Base-by-base conservation (phyloP, 2,329 filamentous ascomycete species). In the Sporothrix inflata region DNA sequence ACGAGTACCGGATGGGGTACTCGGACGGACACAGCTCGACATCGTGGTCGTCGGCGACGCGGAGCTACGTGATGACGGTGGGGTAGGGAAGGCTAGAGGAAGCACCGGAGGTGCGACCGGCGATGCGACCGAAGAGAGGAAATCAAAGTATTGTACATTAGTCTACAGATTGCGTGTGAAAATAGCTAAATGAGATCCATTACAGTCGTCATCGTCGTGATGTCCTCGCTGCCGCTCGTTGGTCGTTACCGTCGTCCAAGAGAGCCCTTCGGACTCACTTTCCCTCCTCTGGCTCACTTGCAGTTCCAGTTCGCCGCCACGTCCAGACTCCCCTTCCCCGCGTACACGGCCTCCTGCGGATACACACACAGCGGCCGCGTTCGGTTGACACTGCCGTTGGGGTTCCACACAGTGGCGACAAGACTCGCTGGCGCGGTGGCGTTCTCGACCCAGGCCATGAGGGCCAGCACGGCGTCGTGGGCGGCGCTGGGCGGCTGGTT, bases 311-410 rank as follows among this genome's bases (percentile, higher is more conserved):
- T 79, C 34, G 74, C 74, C 7, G 78, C 73, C 47, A 74, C 34
- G 53, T 77, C 77, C 45, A 74, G 72, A 74, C 82, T 79, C 2
- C 79, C 80, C 3, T 38, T 61, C 8, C 78, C 77, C 8, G 74
- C 72, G 71, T 80, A 83, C 76, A 21, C 79, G 75, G 78, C 73
- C 60, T 77, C 75, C 70, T 76, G 75, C 9, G 78, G 77, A 65
- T 74, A 80, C 53, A 78, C 78, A 76, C 85, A 86, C 60, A 86
- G 77, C 30, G 79, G 79, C 61, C 84, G 78, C 72, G 79, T 79
- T 66, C 83, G 83, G 53, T 79, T 73, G 4, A 85, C 77, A 14
- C 21, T 27, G 6, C 63, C 53, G 47, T 73, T 60, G 1, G 80
- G 82, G 27, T 73, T 75, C 76, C 76, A 78, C 4, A 73, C 72